Conservation (phyloP, 768 basidiomycete genomes). For the Rickenella mellea region DNA sequence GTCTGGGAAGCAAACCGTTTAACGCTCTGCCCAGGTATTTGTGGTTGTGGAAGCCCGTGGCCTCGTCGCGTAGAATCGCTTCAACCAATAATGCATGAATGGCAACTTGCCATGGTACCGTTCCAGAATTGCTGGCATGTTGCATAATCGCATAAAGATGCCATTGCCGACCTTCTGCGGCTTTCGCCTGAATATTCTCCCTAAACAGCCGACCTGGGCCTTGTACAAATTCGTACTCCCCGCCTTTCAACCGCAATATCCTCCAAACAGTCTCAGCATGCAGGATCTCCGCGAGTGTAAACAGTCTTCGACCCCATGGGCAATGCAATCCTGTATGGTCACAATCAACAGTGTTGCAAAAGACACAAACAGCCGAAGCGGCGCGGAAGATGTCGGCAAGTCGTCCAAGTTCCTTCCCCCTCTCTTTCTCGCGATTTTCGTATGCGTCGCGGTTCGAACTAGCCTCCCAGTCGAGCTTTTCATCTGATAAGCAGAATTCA, state of each 20-base stretch:
- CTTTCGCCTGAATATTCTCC: conserved; percentile 4
- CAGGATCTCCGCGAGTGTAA: conserved; percentile 14
- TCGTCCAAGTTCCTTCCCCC: conserved; percentile 12
- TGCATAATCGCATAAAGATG: conserved; percentile 15
- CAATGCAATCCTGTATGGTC: conserved; percentile 10
- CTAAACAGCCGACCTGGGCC: conserved; percentile 1
- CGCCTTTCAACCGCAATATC: conserved; percentile 6
- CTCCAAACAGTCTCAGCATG: conserved; percentile 9
- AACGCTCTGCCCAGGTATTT: conserved; percentile 13
- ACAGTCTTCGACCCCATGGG: conserved; percentile 12
- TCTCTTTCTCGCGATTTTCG: too few relatives aligned
- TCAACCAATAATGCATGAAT: conserved; percentile 17
- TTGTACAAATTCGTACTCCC: conserved; percentile 3
- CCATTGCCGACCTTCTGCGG: conserved; percentile 7
- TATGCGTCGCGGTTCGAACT: too few relatives aligned
- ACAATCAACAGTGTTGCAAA: conserved; percentile 11
- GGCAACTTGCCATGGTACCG: conserved; percentile 10
- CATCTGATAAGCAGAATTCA: too few relatives aligned
- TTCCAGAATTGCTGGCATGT: conserved; percentile 10
- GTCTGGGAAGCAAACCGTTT: conserved; percentile 16
- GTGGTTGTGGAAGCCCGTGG: conserved; percentile 8
- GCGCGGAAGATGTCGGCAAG: conserved; percentile 14
- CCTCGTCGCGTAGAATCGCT: conserved; percentile 13
- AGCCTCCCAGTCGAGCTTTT: too few relatives aligned
- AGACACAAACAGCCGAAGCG: conserved; percentile 11